These are phyloP conservation scores for Alternaria viburni DNA, from an alignment of 2,329 filamentous ascomycete genomes.

Conservation along the genomic window DNA sequence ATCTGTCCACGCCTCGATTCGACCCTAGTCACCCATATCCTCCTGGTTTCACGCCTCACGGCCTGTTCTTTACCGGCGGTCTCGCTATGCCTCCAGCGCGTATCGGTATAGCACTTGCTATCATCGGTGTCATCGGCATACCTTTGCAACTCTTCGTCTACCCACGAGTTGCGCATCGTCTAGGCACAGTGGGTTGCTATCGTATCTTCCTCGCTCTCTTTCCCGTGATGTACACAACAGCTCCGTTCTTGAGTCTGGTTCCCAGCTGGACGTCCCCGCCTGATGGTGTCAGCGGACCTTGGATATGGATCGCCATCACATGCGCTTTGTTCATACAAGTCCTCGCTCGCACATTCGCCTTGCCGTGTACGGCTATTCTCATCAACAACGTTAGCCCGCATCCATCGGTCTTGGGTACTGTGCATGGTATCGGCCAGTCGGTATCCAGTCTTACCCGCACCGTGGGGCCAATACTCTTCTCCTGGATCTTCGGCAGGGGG, in stretches of 20 bases:
- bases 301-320: conserved; percentile 53
- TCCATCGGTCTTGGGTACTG: conserved; percentile 60
- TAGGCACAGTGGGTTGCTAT: conserved; percentile 52
- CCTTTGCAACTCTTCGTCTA: conserved; percentile 55
- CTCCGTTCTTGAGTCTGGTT: conserved; percentile 53
- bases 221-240: conserved; percentile 53
- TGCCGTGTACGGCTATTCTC: conserved; percentile 65
- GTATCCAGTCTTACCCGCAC: conserved; percentile 65
- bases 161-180: conserved; percentile 49
- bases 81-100: conserved; percentile 55
- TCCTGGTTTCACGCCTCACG: conserved; percentile 43
- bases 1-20: conserved; percentile 55
- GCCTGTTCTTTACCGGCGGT: conserved; percentile 57
- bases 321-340: conserved; percentile 54
- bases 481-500: conserved; percentile 66
- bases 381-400: conserved; percentile 59
- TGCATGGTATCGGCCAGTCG: conserved; percentile 66
- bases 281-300: conserved; percentile 46
- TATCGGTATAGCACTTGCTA: conserved; percentile 57
- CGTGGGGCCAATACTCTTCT: conserved; percentile 66
- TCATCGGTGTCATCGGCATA: conserved; percentile 57
- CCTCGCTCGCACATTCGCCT: conserved; percentile 56
- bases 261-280: conserved; percentile 50
- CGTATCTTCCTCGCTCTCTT: conserved; percentile 53
- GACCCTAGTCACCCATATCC: conserved; percentile 44